Conservation (phyloP, 2,329 filamentous ascomycete genomes). For the Sarocladiaceae sp. region DNA sequence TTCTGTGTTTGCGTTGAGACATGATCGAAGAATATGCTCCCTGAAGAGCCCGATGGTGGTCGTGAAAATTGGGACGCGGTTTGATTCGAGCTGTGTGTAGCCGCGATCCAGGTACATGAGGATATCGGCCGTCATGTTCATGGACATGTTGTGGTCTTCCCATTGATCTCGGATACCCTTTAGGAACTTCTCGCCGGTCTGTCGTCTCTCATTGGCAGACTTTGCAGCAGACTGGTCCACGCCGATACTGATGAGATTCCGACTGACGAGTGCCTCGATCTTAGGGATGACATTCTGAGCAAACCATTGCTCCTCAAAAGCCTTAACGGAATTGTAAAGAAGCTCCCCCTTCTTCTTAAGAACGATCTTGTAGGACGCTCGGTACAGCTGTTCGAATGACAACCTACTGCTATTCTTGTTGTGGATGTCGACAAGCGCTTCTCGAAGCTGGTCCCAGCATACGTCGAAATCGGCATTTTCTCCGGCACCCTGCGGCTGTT, state of each 20-base stretch:
- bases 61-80: conserved; percentile 74
- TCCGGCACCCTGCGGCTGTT: conserved; percentile 32
- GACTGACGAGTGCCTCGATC: conserved; percentile 68
- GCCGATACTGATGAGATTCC: conserved; percentile 58
- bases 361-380: conserved; percentile 90
- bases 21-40: conserved; percentile 72
- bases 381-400: conserved; percentile 94
- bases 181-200: conserved; percentile 79
- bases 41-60: conserved; percentile 84
- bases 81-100: conserved; percentile 62
- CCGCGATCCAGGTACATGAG: conserved; percentile 97
- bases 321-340: conserved; percentile 75
- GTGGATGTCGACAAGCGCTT: conserved; percentile 83
- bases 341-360: conserved; percentile 79
- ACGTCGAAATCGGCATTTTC: conserved; percentile 77
- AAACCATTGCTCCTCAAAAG: conserved; percentile 82
- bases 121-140: conserved; percentile 96
- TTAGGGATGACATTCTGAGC: conserved; percentile 64
- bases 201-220: conserved; percentile 73
- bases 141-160: conserved; percentile 85
- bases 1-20: conserved; percentile 39
- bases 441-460: conserved; percentile 73
- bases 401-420: conserved; percentile 84
- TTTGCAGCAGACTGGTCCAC: conserved; percentile 52
- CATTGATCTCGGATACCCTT: conserved; percentile 72